A percentile compares a stretch with the other conserved stretches of the same genome.
Conservation (phyloP, 1,284 basidiomycete genomes). For the Puccinia sorghi region DNA sequence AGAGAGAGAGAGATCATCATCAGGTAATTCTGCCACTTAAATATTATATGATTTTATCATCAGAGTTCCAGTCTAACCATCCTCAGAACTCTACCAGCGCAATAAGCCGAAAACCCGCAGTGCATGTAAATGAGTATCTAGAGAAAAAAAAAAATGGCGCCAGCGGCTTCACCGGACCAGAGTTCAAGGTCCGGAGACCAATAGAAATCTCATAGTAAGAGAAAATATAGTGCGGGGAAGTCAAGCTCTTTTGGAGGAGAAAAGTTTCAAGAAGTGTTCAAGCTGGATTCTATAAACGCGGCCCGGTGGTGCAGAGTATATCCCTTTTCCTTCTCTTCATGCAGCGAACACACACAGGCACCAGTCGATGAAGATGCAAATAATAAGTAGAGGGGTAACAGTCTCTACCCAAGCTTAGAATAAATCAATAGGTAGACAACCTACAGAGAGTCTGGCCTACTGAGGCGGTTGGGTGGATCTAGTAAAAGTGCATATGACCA, state of each 20-base stretch:
- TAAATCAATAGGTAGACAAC: not conserved
- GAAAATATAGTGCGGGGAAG: not conserved
- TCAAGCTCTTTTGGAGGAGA: not conserved
- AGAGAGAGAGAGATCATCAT: constrained; percentile 11
- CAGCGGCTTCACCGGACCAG: not conserved
- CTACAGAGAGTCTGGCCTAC: not conserved
- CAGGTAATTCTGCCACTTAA: not conserved
- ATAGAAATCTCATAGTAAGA: not conserved
- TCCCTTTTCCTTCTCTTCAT: not conserved
- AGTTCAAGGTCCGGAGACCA: not conserved
- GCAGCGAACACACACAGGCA: too few species aligned
- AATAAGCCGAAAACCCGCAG: constrained; percentile 1
- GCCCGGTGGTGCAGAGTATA: not conserved
- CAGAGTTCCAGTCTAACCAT: not conserved
- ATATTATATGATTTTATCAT: not conserved
- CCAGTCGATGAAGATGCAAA: not conserved
- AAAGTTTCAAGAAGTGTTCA: not conserved
- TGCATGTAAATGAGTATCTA: too few species aligned
- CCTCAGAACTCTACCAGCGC: constrained; percentile 7
- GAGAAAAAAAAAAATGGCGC: not conserved
- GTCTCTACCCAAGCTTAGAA: not conserved
- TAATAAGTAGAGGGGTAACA: not conserved
- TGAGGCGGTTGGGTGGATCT: not conserved
- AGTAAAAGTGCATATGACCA: not conserved
- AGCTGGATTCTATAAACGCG: not conserved